Evolutionary conservation across 257 asterid species (phyloP), one percentile per base, ranked within the genome.

Genomic region (Solanum paucissectum): DNA sequence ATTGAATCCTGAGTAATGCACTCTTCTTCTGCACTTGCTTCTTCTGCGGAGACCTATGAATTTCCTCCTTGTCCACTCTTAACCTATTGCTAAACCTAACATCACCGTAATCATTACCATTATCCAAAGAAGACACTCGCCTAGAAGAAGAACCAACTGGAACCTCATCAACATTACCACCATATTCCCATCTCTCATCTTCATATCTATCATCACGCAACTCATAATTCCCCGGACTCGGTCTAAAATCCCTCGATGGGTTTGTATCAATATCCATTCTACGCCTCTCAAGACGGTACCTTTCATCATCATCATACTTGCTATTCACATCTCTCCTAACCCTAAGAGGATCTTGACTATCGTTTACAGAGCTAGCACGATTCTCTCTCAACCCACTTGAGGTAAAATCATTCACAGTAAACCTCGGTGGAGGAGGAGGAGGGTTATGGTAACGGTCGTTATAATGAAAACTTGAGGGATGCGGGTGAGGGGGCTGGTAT

Each of bases 1-100:
- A 87, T 74, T 90, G 95, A 86, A 88, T 88, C 95, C 97, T 92
- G 86, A 86, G 91, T 20, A 90, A 69, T 83, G 91, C 95, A 64
- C 93, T 93, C 87, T 87, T 92, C 84, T 92, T 91, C 90, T 87
- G 95, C 88, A 83, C 87, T 77, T 87, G 90, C 88, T 89, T 93
- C 90, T 91, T 94, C 92, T 85, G 91, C 29, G 86, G 88, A 20
- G 92, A 87, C 91, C 93, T 89, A 87, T 13, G 87, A 83, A 84
- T 64, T 88, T 89, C 91, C 62, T 88, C 90, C 62, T 85, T 74
- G 52, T 89, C 77, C 60, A 86, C 91, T 89, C 90, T 89, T 29
- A 87, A 88, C 87, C 94, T 91, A 86, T 88, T 90, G 89, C 95
- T 91, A 86, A 91, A 90, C 90, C 91, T 92, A 87, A 87, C 86